Evolutionary conservation across 2,329 filamentous ascomycete species (phyloP).

Genomic region (Ophiostoma fasciatum): DNA sequence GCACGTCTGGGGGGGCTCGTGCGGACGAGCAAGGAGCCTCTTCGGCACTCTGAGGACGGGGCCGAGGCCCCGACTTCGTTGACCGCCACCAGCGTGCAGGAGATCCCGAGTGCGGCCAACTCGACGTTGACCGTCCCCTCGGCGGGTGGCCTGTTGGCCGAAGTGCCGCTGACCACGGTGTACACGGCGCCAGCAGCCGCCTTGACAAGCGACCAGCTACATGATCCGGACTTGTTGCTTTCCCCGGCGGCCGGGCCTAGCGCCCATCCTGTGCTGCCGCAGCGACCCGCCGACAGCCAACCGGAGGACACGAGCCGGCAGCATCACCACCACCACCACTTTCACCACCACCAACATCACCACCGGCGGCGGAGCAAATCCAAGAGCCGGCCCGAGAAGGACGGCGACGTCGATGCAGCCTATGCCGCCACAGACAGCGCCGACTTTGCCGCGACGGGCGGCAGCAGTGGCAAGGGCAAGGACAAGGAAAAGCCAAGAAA

Average conservation of each 20-base stretch:
- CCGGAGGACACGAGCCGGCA: too few species aligned
- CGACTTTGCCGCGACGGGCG: neutral
- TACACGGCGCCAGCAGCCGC: neutral
- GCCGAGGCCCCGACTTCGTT: neutral
- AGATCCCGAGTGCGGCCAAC: conserved; percentile 10
- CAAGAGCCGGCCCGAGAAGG: conserved; percentile 6
- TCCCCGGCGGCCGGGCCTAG: too few species aligned
- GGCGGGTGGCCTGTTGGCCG: neutral
- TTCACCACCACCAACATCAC: conserved; percentile 11
- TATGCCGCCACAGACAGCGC: conserved; percentile 1
- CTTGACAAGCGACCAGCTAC: neutral
- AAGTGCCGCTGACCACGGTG: neutral
- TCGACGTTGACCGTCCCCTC: neutral
- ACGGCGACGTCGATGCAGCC: neutral
- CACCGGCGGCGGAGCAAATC: conserved; percentile 10
- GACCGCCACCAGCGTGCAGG: conserved; percentile 8
- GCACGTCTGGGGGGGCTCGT: conserved; percentile 37
- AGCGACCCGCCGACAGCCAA: too few species aligned
- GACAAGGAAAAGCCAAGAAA: conserved; percentile 11
- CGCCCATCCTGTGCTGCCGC: too few species aligned
- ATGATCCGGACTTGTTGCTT: too few species aligned
- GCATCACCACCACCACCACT: conserved; percentile 11
- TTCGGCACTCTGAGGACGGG: conserved; percentile 18
- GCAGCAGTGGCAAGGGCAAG: conserved; percentile 13
- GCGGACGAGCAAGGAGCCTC: conserved; percentile 34